Evolutionary conservation across 2,329 filamentous ascomycete genomes (phyloP).

Genomic region (Microcera coccophila): DNA sequence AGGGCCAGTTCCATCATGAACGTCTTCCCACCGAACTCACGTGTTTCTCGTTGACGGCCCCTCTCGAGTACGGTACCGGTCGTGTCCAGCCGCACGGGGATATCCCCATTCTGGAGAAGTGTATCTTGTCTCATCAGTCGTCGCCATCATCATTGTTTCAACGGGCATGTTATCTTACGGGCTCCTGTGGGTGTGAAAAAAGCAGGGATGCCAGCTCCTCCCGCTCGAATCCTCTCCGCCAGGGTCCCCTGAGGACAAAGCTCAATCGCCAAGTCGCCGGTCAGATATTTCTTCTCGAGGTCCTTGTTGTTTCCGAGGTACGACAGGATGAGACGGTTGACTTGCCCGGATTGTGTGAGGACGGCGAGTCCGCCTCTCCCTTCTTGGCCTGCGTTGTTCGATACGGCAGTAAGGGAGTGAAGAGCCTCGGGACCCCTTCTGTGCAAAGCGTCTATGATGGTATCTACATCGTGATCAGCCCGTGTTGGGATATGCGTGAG

Average conservation of each 20-base stretch:
- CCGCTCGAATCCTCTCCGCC: conserved; percentile 67
- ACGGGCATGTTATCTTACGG: conserved; percentile 39
- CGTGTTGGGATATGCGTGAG: background rate
- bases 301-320: conserved; percentile 76
- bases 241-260: conserved; percentile 73
- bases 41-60: conserved; percentile 64
- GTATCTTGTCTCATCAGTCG: conserved; percentile 44
- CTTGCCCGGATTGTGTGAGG: conserved; percentile 64
- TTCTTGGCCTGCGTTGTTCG: conserved; percentile 74
- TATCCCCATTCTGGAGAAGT: conserved; percentile 63
- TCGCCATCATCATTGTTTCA: background rate
- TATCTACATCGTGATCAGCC: conserved; percentile 46
- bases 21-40: conserved; percentile 67
- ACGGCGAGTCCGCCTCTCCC: conserved; percentile 65
- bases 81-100: conserved; percentile 59
- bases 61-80: conserved; percentile 59
- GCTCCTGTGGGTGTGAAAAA: conserved; percentile 77
- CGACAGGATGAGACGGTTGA: conserved; percentile 68
- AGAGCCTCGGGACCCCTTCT: conserved; percentile 57
- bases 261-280: conserved; percentile 70
- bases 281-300: conserved; percentile 70
- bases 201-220: conserved; percentile 71
- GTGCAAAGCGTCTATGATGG: conserved; percentile 65
- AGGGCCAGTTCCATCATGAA: conserved; percentile 77
- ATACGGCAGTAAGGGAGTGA: conserved; percentile 68